Percentiles rank a stretch among this genome's conserved stretches.
Evolutionary conservation across 805 yeast genomes (phyloP).

Genomic region (Nakazawaea peltata): DNA sequence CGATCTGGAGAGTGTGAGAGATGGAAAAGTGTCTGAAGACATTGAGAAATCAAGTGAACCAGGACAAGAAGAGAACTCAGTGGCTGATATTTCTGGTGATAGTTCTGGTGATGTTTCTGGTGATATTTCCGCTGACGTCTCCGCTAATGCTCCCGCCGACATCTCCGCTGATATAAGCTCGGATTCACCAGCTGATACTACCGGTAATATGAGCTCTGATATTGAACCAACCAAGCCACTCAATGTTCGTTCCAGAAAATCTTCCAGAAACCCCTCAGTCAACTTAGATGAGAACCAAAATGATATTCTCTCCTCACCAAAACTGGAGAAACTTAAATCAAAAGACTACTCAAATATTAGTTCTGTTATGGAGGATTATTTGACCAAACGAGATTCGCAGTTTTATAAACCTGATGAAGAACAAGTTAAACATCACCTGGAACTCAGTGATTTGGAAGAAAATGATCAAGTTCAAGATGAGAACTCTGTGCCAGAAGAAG

Average conservation of each 20-base stretch:
- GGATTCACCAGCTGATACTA: neutral
- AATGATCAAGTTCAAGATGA: neutral
- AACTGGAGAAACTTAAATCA: slow-evolving; percentile 1
- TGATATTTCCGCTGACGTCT: too few relatives aligned
- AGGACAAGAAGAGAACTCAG: too few relatives aligned
- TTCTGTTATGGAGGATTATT: slow-evolving; percentile 4
- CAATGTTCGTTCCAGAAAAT: slow-evolving; percentile 4
- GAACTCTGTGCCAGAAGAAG: neutral
- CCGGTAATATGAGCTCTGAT: neutral
- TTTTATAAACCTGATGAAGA: slow-evolving; percentile 1
- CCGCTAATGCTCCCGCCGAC: too few relatives aligned
- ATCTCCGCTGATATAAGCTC: too few relatives aligned
- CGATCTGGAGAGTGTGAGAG: neutral
- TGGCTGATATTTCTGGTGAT: too few relatives aligned
- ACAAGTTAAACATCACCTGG: neutral
- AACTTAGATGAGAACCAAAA: slow-evolving; percentile 5
- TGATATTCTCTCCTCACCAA: neutral
- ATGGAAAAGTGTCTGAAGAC: neutral
- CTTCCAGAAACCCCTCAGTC: slow-evolving; percentile 8
- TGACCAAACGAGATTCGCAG: slow-evolving; percentile 2
- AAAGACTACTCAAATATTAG: slow-evolving; percentile 4
- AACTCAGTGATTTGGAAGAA: neutral
- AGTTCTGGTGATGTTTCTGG: too few relatives aligned
- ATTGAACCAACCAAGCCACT: slow-evolving; percentile 8
- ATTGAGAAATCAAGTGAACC: neutral